phyloP scores from a whole-genome alignment of 805 yeast genomes.

The Ogataea glucozyma region DNA sequence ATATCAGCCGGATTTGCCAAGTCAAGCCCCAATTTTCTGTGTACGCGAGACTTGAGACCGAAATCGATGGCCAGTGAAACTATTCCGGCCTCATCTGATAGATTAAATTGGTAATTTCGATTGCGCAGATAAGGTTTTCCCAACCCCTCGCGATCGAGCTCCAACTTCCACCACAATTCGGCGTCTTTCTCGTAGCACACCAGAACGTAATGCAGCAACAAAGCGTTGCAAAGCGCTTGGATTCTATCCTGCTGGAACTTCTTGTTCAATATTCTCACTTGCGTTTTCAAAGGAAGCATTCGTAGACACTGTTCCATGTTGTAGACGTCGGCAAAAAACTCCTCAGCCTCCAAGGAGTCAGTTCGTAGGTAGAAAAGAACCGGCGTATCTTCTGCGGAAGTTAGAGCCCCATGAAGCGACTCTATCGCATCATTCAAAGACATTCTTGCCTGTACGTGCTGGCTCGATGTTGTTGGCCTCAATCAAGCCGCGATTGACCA shows the following conservation, averaged over 20 bases:
- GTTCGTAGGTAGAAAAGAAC: constrained; percentile 15
- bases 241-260: constrained; percentile 37
- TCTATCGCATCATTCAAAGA: too few species aligned
- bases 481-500: neutral
- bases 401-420: too few species aligned
- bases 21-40: constrained; percentile 46
- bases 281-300: constrained; percentile 43
- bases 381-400: neutral
- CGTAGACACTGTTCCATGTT: constrained; percentile 53
- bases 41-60: constrained; percentile 2
- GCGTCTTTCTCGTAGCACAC: constrained; percentile 29
- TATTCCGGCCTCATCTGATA: constrained; percentile 57
- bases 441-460: neutral
- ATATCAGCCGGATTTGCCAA: constrained; percentile 42
- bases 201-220: constrained; percentile 47
- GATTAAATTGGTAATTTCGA: constrained; percentile 47
- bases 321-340: constrained; percentile 33
- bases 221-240: constrained; percentile 44
- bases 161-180: constrained; percentile 21
- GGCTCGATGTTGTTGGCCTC: neutral
- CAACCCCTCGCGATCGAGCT: constrained; percentile 36
- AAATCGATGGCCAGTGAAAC: constrained; percentile 47
- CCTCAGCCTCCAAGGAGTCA: neutral
- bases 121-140: constrained; percentile 58
- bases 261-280: constrained; percentile 41